Evolutionary conservation across 192 early-diverging fungal genomes (phyloP).

Genomic region (Coemansia sp.): DNA sequence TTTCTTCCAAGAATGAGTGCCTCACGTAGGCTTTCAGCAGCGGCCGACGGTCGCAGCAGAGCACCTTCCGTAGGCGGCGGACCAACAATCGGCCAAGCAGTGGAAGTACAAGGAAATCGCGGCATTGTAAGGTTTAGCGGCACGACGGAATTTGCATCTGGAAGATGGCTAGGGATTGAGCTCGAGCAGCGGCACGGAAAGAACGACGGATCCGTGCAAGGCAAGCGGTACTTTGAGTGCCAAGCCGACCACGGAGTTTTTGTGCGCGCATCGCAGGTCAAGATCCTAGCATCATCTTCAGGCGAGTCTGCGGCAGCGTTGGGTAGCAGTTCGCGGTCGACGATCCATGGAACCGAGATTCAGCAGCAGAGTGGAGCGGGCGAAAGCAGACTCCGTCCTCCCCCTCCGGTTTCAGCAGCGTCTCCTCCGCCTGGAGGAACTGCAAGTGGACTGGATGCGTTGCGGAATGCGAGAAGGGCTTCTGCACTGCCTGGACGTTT

Average conservation of each 20-base stretch:
- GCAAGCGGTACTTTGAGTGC: slow-evolving; percentile 79
- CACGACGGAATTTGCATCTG: slow-evolving; percentile 76
- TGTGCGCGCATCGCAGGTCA: slow-evolving; percentile 68
- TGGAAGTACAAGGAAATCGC: slow-evolving; percentile 56
- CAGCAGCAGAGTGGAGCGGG: slow-evolving; percentile 2
- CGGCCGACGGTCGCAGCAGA: slow-evolving; percentile 16
- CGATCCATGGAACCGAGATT: slow-evolving; percentile 28
- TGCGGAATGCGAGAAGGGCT: slow-evolving; percentile 18
- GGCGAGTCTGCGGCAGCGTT: neutral
- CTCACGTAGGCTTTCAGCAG: slow-evolving; percentile 24
- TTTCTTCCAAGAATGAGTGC: slow-evolving; percentile 14
- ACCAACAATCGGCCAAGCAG: slow-evolving; percentile 49
- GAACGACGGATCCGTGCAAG: slow-evolving; percentile 76
- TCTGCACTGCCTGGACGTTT: slow-evolving; percentile 26
- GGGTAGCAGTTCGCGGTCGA: slow-evolving; percentile 11
- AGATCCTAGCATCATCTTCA: slow-evolving; percentile 17
- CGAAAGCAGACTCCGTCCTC: slow-evolving; percentile 8
- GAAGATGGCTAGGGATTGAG: slow-evolving; percentile 90
- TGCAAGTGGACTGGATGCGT: slow-evolving; percentile 11
- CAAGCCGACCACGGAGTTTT: slow-evolving; percentile 71
- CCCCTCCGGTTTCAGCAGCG: neutral
- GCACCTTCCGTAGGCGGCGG: slow-evolving; percentile 18
- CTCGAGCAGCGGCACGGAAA: slow-evolving; percentile 73
- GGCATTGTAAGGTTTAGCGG: slow-evolving; percentile 84
- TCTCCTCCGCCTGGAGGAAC: neutral